Base-by-base conservation (phyloP, 352 stramenopile species). In the Phytophthora vignae region DNA sequence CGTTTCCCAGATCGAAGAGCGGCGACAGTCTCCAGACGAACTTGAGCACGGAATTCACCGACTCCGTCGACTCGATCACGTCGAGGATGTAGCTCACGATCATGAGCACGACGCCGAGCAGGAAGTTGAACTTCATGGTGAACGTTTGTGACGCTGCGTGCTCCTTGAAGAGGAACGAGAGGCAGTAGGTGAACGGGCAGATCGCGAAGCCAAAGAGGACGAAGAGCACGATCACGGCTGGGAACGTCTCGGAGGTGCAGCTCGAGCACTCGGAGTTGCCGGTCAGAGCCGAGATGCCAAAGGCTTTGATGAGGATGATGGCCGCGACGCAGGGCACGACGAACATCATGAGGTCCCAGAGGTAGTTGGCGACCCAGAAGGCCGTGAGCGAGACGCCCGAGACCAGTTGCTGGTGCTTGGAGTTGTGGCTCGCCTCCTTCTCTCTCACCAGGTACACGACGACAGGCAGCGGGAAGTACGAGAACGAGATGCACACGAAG, bases 361-460 rank as follows among this genome's bases (percentile, higher is more conserved):
- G 58, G 64, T 93, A 98, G 44, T 97, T 99, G n/a, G 92, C 90
- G 1, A 96, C 48, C 97, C 97, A 99, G 73, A 99, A 99, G 2
- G 93, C 84, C 0, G 69, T 71, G n/a, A 98, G 78, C 21, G 83
- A 84, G 11, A 98, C 96, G 7, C 97, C 97, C 2, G 90, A 97
- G 19, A 99, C 96, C 59, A 84, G 87, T 75, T 98, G 93, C 67
- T 98, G 90, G 80, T 99, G 97, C 74, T 99, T 99, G 1, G 96
- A 94, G 71, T 98, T 98, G 71, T 85, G 76, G 97, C 94, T 21
- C 19, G n/a, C 85, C 84, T 94, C 85, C 50, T 73, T 78, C 56
- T 99, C 96, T 46, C 93, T 85, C 19, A 99, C 97, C 11, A 99
- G 77, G 70, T 98, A 98, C 27, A 94, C 93, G 15, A 94, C 96